Base-by-base conservation (phyloP, 306 rosid species). In the Cercis canadensis region DNA sequence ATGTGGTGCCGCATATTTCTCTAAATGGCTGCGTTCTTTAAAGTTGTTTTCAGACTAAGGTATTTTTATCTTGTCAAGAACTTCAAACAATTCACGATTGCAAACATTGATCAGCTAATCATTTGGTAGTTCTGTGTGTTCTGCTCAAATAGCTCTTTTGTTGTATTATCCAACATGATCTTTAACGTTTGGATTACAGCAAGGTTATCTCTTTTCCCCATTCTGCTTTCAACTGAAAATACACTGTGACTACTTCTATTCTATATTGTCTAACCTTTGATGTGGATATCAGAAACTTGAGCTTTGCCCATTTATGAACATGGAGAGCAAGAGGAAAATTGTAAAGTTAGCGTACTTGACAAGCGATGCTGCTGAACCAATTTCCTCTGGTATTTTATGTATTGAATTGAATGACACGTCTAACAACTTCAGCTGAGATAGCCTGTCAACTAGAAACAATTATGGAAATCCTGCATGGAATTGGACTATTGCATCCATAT, bases 401-500 rank as follows among this genome's bases (percentile, higher is more conserved):
- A 93, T 66, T 6, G 65, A 82, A 76, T 93, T 93, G 77, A 80
- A 81, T 4, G 98, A 93, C 36, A 90, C 82, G n/a, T 93, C 97
- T 74, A 93, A 68, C 40, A 88, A 65, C 77, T 93, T 93, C 62
- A 93, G 74, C 75, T 84, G 72, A 16, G 86, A 73, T 55, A 93
- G 90, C 85, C 97, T 93, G 81, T 18, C 67, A 83, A 65, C 57
- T 24, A 21, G 19, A 41, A 72, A 57, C 37, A 62, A 44, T 15
- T 37, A 62, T 10, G 11, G 29, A 72, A 62, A 64, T 62, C 32
- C 50, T 15, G 12, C 36, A 21, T 5, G 18, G 6, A n/a, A 56
- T 13, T 18, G 37, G 9, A 51, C 69, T 41, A 16, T 17, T 2
- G 31, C 57, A 46, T 32, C 7, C 64, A 34, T 64, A n/a, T 24